Evolutionary conservation across 1,284 basidiomycete species (phyloP), one percentile per base, ranked within the genome.

Genomic region (Fomitopsis palustris): DNA sequence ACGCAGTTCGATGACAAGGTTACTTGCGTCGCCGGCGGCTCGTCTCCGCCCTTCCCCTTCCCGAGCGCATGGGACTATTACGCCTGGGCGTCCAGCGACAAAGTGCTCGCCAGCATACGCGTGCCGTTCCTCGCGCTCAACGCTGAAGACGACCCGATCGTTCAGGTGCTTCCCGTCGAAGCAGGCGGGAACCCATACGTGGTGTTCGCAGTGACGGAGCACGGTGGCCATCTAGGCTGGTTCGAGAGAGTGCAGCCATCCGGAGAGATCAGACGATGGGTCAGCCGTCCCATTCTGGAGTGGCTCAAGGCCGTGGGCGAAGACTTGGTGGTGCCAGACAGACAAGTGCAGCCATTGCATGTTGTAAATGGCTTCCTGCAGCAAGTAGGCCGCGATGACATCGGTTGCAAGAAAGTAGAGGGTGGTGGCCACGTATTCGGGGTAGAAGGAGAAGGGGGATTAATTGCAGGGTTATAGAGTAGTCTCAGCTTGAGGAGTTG

Each of bases 181-280:
- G 78, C 82, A 7, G 77, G 80, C 58, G 79, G 78, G 12, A 91
- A 88, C 60, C 75, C 77, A 1, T 85, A 86, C 71, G 84, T 94
- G 12, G 82, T 87, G 10, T 83, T 92, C 69, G 89, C 81, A 14
- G 75, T 92, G 56, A 96, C 96, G 0, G 77, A 80, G 37, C 80
- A 82, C 17, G 96, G 97, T 1, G 97, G 97, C 0, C 96, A 99
- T 76, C 79, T 99, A 17, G 96, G 96, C 33, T 98, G 94, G 96
- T 98, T 96, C 70, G 86, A 90, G 66, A 75, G 82, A 49, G 76
- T 76, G 33, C 77, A 76, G 38, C 62, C 73, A 45, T 71, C 72
- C 60, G 77, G 79, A 37, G 70, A 75, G 59, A 72, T 84, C 16
- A 79, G 80, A 60, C 76, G 90, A 56, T 94, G 92, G 92, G 79